Base-by-base conservation (phyloP, 139 green algal genomes). In the Chlamydomonas schloesseri region DNA sequence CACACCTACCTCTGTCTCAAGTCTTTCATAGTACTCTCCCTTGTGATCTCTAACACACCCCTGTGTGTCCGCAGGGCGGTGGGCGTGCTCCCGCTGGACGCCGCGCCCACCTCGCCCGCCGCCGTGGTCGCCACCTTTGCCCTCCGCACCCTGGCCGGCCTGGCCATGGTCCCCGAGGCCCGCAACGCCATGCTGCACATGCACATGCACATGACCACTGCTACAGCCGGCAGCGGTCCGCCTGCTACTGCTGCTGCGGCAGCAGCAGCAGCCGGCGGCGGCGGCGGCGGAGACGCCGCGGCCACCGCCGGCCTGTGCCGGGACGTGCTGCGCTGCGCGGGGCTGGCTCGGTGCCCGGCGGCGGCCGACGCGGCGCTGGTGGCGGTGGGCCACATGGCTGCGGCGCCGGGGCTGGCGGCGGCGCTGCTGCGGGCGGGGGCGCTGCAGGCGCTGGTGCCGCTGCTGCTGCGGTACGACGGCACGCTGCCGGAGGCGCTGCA, bases 321-420 rank as follows among this genome's bases (percentile, higher is more conserved):
- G 28, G 88, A 92, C 74, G 71, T 95, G n/a, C 80, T 96, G 68
- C 78, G 89, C 50, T 93, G 84, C 64, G 93, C 83, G 47, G 73
- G 42, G 21, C 91, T 98, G 68, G 78, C 91, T 58, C 86, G 91
- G 6, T 93, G 94, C 28, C 80, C 90, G 8, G 87, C 81, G 1
- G 95, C 94, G 3, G 95, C 96, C 31, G 95, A 99, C 28, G 96
- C 94, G 13, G 96, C 96, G 0, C 87, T 98, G 60, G 71, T 95
- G 31, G 90, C 82, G 60, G 82, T 96, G 34, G 82, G 82, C 26
- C 88, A 97, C 64, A 81, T 96, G 87, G 88, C 90, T 29, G 90
- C 82, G 1, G 88, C 87, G 0, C n/a, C 91, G 17, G 84, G 75
- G 11, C 82, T 98, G 58, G 93, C 93, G 91, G 81, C 87, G 28